Percentiles rank a stretch among this genome's conserved stretches.
Evolutionary conservation across 495 filamentous ascomycete species (phyloP).

Genomic region (Penicillium soppii): DNA sequence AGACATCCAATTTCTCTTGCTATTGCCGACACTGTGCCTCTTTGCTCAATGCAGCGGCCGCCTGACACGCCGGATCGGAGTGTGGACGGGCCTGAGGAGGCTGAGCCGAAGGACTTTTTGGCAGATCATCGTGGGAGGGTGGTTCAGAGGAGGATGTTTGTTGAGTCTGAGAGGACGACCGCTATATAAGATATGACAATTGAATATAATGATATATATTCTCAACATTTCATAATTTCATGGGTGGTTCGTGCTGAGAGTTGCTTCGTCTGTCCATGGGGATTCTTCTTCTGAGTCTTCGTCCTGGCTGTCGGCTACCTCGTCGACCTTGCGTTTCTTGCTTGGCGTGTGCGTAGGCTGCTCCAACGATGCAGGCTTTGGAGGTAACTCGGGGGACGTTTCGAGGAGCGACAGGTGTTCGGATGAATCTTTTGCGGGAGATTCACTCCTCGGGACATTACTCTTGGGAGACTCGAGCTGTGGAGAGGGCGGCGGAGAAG

Average conservation of each 20-base stretch:
- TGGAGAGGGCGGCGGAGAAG: background rate
- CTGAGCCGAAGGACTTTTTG: conserved; percentile 21
- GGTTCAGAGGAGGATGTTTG: conserved; percentile 16
- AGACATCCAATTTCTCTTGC: conserved; percentile 27
- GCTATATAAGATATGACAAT: conserved; percentile 1
- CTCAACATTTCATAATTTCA: conserved; percentile 1
- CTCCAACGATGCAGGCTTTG: conserved; percentile 3
- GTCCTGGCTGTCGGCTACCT: conserved; percentile 51
- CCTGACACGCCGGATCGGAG: conserved; percentile 8
- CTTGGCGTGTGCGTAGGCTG: conserved; percentile 15
- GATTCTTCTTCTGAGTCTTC: conserved; percentile 32
- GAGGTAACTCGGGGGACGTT: background rate
- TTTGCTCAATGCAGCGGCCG: conserved; percentile 19
- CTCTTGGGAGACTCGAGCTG: background rate
- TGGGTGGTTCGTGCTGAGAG: background rate
- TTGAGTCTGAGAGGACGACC: conserved; percentile 5
- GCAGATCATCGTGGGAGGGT: conserved; percentile 1
- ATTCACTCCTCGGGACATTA: background rate
- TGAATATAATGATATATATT: background rate
- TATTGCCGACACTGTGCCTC: conserved; percentile 27
- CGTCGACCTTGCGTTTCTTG: conserved; percentile 51
- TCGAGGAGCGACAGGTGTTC: background rate
- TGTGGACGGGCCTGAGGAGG: conserved; percentile 5
- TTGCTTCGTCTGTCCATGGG: conserved; percentile 8
- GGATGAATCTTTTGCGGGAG: background rate